A percentile compares a stretch with the other conserved stretches of the same genome.
Evolutionary conservation across 495 filamentous ascomycete species (phyloP).

Genomic region (Neurospora tetrasperma): DNA sequence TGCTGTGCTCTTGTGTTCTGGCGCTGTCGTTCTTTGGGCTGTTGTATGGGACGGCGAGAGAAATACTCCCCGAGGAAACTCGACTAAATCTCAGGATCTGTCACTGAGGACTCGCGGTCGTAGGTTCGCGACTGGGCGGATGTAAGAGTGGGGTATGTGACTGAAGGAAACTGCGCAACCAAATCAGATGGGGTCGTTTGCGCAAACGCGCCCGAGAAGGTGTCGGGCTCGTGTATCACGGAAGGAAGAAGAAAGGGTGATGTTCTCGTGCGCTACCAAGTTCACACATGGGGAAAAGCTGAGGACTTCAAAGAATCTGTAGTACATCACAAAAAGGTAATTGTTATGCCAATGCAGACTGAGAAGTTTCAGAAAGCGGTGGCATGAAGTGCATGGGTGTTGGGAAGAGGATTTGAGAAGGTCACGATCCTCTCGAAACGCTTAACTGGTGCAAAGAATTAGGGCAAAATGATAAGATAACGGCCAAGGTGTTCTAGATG

Average conservation of each 20-base stretch:
- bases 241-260: neutral
- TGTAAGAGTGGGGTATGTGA: neutral
- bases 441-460: neutral
- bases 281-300: neutral
- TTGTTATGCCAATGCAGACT: neutral
- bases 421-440: neutral
- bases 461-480: neutral
- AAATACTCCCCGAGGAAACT: neutral
- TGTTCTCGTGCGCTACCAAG: neutral
- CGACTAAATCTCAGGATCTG: neutral
- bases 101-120: neutral
- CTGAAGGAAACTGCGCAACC: neutral
- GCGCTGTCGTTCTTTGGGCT: neutral
- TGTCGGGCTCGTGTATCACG: neutral
- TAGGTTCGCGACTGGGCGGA: neutral
- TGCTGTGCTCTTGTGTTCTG: neutral
- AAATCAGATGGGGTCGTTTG: neutral
- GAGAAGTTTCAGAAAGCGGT: neutral
- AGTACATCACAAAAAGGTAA: neutral
- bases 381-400: neutral
- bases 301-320: neutral
- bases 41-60: neutral
- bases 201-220: neutral
- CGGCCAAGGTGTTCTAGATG: neutral
- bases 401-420: neutral